Evolutionary conservation across 1,284 basidiomycete species (phyloP).

Genomic region (Mycena sp.): DNA sequence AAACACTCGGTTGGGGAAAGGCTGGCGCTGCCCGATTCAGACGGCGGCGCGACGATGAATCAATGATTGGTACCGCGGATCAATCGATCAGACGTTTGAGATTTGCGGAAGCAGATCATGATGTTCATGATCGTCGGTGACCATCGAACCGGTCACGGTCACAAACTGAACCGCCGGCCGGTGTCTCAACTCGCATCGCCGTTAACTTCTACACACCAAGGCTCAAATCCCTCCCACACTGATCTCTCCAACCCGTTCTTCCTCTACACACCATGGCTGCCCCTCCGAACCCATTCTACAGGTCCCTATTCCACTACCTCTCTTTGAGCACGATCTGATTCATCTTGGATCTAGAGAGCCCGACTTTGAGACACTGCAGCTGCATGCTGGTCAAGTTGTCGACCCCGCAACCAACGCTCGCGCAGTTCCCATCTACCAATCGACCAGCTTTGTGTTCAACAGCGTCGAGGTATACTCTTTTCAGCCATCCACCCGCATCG

Average conservation of each 20-base stretch:
- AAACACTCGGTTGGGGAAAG: too few relatives aligned
- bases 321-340: too few relatives aligned
- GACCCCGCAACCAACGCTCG: constrained; percentile 64
- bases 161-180: too few relatives aligned
- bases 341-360: constrained; percentile 41
- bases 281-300: constrained; percentile 18
- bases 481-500: constrained; percentile 45
- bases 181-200: too few relatives aligned
- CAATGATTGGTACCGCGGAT: too few relatives aligned
- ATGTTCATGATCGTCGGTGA: too few relatives aligned
- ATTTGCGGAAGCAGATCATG: too few relatives aligned
- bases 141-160: too few relatives aligned
- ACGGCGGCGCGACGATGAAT: too few relatives aligned
- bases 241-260: background rate
- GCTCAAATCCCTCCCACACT: background rate
- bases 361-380: constrained; percentile 68
- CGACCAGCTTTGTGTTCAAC: constrained; percentile 65
- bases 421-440: constrained; percentile 70
- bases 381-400: constrained; percentile 70
- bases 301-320: background rate
- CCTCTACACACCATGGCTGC: background rate
- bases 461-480: constrained; percentile 63
- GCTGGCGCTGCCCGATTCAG: too few relatives aligned
- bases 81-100: too few relatives aligned
- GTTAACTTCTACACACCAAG: too few relatives aligned